Evolutionary conservation across 352 stramenopile species (phyloP), one percentile per base, ranked within the genome.

Genomic region (Plasmopara muralis): DNA sequence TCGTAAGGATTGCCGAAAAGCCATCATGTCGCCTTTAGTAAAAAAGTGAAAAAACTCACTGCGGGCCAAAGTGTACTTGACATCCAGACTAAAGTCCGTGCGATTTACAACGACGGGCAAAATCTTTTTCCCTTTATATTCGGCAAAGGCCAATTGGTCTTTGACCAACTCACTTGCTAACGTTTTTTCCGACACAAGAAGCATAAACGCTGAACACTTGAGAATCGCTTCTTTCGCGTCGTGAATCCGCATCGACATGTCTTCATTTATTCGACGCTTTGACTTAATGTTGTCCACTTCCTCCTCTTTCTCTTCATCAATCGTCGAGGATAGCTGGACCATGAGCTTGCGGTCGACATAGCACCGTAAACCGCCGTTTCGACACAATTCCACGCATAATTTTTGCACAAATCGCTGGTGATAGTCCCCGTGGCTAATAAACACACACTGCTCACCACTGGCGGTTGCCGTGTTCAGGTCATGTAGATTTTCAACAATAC

Each of bases 41-140:
- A 90, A 83, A 43, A 93, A 93, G 49, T 90, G 77, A 56, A 73
- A 86, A 51, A 93, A 89, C 12, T 88, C 72, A 46, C 72, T 89
- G 9, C 82, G 76, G 33, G 79, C 66, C 5, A 93, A 68, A n/a
- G 60, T 86, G 55, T 90, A 93, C 68, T 89, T 83, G 53, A 88
- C 72, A 33, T 87, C 82, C 25, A 89, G 63, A 9, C 57, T 69
- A 43, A 92, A 80, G 40, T 79, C 64, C 40, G 89, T 67, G 31
- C 60, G 66, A 40, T 89, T 85, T 0, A 84, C 72, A 6, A 87
- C 79, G 0, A 93, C 68, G 0, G 82, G 79, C 15, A 90, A 57
- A 44, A 93, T 89, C 25, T 72, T 78, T 57, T 90, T 90, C 45
- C 82, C 79, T 53, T 93, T 93, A 64, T 89, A 79, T 55, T 93